Evolutionary conservation across 495 filamentous ascomycete species (phyloP), one percentile per base, ranked within the genome.

Genomic region (Pseudomonodictys pantanalensis): DNA sequence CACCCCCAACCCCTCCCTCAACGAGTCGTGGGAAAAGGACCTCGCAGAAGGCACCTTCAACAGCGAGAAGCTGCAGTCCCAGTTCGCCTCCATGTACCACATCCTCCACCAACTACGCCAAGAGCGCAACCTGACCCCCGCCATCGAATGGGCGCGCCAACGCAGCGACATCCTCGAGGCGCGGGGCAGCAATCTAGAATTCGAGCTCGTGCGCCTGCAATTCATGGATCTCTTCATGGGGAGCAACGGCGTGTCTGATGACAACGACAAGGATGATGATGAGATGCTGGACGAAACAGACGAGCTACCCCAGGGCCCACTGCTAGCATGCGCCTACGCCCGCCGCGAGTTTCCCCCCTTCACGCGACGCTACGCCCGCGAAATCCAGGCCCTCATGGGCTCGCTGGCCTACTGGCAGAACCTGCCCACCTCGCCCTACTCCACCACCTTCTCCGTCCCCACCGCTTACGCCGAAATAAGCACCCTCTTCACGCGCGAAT

Each of bases 171-270:
- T 82, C 22, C 77, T 99, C 23, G 91, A 96, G 63, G 79, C 81
- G 1, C 81, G 93, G 38, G 95, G 92, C 3, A 92, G 88, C 62
- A 96, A 95, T 61, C 82, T 99, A 2, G 92, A 97, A 69, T 99
- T 96, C 49, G 92, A 99, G 46, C 84, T 99, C 3, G 86, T 83
- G 72, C 86, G 87, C 33, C 75, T 97, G 23, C 88, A 95, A 58
- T 97, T 88, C 67, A 79, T 97, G 39, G 90, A 86, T 83, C 81
- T 95, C 0, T 97, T 87, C 77, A 77, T 71, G 24, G 78, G 80
- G n/a, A n/a, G n/a, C 22, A 73, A 72, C 23, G 70, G 69, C 5
- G 56, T 50, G 15, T 39, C 39, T 12, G 58, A 8, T 3, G 50
- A 57, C 38, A 28, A 48, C 9, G 35, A 62, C n/a, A n/a, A n/a